Evolutionary conservation across 768 basidiomycete species (phyloP).

Genomic region (Pholiota microspora): DNA sequence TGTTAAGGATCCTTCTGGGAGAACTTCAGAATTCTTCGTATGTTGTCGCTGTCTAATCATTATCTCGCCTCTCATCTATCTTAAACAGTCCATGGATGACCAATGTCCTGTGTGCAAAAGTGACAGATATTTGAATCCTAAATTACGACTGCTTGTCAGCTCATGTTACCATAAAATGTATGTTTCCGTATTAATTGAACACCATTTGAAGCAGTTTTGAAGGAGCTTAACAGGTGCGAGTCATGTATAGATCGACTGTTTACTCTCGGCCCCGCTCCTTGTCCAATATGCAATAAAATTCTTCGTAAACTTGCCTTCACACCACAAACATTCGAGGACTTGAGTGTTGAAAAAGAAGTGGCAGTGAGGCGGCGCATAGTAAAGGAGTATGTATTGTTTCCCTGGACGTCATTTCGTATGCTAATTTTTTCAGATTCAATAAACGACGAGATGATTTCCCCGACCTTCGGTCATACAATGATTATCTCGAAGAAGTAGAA

Average conservation of each 20-base stretch:
- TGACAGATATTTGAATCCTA: constrained; percentile 93
- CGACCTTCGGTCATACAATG: constrained; percentile 80
- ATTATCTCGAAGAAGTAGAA: constrained; percentile 95
- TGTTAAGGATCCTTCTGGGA: constrained; percentile 82
- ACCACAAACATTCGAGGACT: constrained; percentile 92
- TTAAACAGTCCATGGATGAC: constrained; percentile 77
- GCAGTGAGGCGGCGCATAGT: constrained; percentile 83
- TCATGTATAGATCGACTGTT: constrained; percentile 97
- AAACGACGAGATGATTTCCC: constrained; percentile 89
- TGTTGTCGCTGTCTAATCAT: constrained; percentile 26
- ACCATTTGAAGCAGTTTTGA: neutral
- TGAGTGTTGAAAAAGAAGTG: constrained; percentile 93
- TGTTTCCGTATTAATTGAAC: constrained; percentile 20
- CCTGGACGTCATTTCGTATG: neutral
- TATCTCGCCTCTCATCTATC: neutral
- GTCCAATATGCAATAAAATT: constrained; percentile 88
- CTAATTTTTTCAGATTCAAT: constrained; percentile 68
- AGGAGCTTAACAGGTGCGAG: constrained; percentile 72
- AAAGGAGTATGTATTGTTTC: constrained; percentile 64
- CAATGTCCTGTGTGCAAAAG: constrained; percentile 97
- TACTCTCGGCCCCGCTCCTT: constrained; percentile 93
- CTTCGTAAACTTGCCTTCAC: constrained; percentile 93
- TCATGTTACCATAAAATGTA: constrained; percentile 99
- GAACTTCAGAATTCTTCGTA: constrained; percentile 80
- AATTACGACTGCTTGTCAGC: constrained; percentile 89